These are phyloP conservation scores for Saraca asoca DNA, from an alignment of 331 rosid genomes.

Conservation along the genomic window DNA sequence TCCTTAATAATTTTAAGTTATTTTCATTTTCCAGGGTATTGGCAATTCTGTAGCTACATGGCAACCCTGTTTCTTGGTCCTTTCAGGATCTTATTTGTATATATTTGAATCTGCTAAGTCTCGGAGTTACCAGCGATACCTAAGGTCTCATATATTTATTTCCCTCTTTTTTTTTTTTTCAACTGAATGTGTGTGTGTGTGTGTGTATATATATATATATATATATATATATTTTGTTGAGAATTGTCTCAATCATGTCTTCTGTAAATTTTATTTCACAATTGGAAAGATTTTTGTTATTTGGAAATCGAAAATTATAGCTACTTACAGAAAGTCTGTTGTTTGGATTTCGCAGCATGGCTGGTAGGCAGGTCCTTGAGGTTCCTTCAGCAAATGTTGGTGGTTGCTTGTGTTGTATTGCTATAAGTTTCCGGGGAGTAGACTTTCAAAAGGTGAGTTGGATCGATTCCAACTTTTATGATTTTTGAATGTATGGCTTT, in stretches of 20 bases:
- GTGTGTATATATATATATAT: no score
- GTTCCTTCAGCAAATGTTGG: conserved; percentile 77
- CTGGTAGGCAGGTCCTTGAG: conserved; percentile 87
- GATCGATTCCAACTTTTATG: conserved; percentile 29
- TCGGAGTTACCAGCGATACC: conserved; percentile 71
- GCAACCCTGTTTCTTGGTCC: conserved; percentile 84
- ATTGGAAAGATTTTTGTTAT: neutral
- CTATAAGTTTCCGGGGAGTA: conserved; percentile 81
- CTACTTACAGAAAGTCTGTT: conserved; percentile 19
- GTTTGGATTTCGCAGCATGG: conserved; percentile 66
- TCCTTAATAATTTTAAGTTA: no score
- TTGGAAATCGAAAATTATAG: neutral
- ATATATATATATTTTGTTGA: no score
- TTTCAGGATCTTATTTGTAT: conserved; percentile 75
- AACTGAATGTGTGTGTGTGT: no score
- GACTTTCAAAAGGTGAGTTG: conserved; percentile 76
- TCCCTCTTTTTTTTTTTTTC: conserved; percentile 7
- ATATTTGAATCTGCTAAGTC: conserved; percentile 74
- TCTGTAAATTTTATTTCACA: no score
- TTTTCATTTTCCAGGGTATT: conserved; percentile 63
- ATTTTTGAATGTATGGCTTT: conserved; percentile 14
- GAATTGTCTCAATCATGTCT: no score
- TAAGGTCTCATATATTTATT: conserved; percentile 46
- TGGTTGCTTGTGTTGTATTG: conserved; percentile 77
- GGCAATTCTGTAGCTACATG: conserved; percentile 95